Evolutionary conservation across 495 filamentous ascomycete genomes (phyloP), one percentile per base, ranked within the genome.

Genomic region (Penicillium bovifimosum): DNA sequence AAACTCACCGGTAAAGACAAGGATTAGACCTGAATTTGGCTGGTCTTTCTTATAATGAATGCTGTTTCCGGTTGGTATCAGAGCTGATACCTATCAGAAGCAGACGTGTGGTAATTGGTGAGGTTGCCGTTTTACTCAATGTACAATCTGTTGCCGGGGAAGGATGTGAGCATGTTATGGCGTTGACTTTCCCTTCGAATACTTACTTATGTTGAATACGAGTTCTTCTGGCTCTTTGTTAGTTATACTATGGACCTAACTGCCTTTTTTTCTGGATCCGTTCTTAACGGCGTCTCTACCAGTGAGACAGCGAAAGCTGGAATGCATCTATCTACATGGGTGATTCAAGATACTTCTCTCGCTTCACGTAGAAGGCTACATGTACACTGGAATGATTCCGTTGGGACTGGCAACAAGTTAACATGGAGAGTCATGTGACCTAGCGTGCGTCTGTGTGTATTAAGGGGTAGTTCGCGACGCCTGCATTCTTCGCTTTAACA

Each of bases 1-100:
- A 79, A 81, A 53, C 76, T 96, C 45, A 91, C 88, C 4, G 69
- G 69, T 50, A 69, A 69, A 56, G 52, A 65, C 44, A 41, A 50
- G n/a, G 29, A 50, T 17, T 50, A 50, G 31, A 50, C n/a, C 39
- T 14, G 35, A 29, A 9, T 20, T 27, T 34, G 18, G 29, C 13
- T 41, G 10, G 14, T 35, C 4, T 14, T 33, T 41, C 18, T 39
- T 5, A 16, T 16, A 27, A 13, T n/a, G 29, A 17, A 14, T 35
- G 38, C 26, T 42, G 18, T 16, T 27, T n/a, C 8, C 34, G 28
- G 3, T 35, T 20, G 17, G 29, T 48, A 55, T 27, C 48, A 52
- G 41, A 52, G 26, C 26, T 9, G 17, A 35, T 32, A 27, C 18
- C 36, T 36, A 31, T 29, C 32, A 33, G 28, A 16, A n/a, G 24